Evolutionary conservation across 345 rosid genomes (phyloP).

Genomic region (Aurinia saxatilis): DNA sequence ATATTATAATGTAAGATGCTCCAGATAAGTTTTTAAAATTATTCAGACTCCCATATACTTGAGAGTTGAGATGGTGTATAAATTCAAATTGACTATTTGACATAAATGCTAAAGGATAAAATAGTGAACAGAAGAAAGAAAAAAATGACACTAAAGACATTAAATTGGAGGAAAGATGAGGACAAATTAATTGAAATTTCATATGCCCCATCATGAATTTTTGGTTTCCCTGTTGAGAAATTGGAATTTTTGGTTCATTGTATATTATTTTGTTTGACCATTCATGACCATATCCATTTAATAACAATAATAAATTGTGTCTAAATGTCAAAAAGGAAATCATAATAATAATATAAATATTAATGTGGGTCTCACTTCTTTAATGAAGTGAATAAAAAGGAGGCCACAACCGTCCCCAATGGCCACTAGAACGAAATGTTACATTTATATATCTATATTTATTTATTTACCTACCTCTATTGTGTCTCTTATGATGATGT

Average conservation of each 20-base stretch:
- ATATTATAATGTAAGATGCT: too few species aligned
- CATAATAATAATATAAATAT: not conserved
- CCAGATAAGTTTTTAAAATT: not conserved
- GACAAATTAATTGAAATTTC: not conserved
- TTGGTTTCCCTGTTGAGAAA: slow-evolving; percentile 18
- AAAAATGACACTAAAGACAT: not conserved
- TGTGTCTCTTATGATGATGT: too few species aligned
- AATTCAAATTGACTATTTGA: not conserved
- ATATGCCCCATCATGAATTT: slow-evolving; percentile 7
- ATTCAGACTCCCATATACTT: not conserved
- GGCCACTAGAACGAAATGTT: slow-evolving; percentile 17
- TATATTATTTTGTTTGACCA: not conserved
- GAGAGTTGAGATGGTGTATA: not conserved
- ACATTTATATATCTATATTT: not conserved
- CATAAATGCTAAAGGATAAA: slow-evolving; percentile 3
- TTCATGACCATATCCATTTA: not conserved
- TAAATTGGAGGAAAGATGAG: slow-evolving; percentile 5
- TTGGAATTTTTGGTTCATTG: not conserved
- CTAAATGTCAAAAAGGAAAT: not conserved
- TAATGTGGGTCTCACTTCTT: slow-evolving; percentile 1
- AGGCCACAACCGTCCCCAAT: slow-evolving; percentile 19
- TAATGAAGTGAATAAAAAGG: slow-evolving; percentile 9
- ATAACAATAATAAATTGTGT: not conserved
- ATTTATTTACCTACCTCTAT: too few species aligned
- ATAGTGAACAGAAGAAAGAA: not conserved